Base-by-base conservation (phyloP, 192 early-diverging fungal species). In the Umbelopsis vinacea region DNA sequence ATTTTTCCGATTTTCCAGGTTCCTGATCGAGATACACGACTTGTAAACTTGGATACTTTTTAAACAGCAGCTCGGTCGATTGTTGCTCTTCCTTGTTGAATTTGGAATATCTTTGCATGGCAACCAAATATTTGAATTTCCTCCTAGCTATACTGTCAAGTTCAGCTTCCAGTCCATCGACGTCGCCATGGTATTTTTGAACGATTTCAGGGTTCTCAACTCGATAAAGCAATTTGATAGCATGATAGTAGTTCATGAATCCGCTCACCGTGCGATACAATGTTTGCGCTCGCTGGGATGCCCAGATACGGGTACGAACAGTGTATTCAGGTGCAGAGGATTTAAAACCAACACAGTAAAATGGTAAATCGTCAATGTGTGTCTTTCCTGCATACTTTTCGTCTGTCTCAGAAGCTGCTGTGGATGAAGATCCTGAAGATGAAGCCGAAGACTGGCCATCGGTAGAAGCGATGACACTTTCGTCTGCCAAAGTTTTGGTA, bases 201-300 rank as follows among this genome's bases (percentile, higher is more conserved):
- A 68, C 67, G 19, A 55, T 40, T 68, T 91, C 89, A 21, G 93
- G 92, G 66, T 89, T 92, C 74, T 95, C 93, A 22, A 93, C 86
- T 22, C 90, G 89, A 76, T 95, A 92, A 12, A 93, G 77, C 5
- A 94, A 84, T 78, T 93, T 92, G 79, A 95, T 87, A 0, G 93
- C 94, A 77, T 92, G 92, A 69, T 86, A 83, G 72, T 95, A 95
- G 72, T 95, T 94, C 91, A 95, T 93, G 66, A 94, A 93, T 23
- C 94, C 94, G 19, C 90, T 89, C 52, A 94, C 88, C 9, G 94
- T 95, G 38, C 94, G 90, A 71, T 92, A 95, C 63, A 95, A 80
- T 0, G 94, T 94, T 78, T 95, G 93, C 26, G 91, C 89, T n/a
- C 94, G 88, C 35, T 93, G 81, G 8, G 94, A 95, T 12, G 93